A percentile compares a stretch with the other conserved stretches of the same genome.
phyloP scores from a whole-genome alignment of 257 asterid species.

The Jaltomata sinuosa region DNA sequence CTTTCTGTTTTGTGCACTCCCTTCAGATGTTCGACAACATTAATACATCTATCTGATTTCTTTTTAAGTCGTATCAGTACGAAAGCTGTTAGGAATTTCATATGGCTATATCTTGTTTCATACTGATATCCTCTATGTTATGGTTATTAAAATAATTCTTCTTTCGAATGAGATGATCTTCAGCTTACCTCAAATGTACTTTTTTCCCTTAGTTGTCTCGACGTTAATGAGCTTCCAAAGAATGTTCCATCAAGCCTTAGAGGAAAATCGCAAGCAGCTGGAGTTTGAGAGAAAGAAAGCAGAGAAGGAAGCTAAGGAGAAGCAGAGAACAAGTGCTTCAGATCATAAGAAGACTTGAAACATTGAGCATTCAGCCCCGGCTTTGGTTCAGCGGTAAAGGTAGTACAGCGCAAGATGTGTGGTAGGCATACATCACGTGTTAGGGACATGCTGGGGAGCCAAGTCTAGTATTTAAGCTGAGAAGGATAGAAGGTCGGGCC shows the following conservation, averaged over 20 bases:
- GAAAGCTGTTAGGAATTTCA: background rate
- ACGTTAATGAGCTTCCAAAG: slow-evolving; percentile 65
- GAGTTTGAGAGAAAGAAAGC: slow-evolving; percentile 69
- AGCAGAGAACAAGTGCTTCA: slow-evolving; percentile 7
- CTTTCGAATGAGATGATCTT: background rate
- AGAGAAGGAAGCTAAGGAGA: slow-evolving; percentile 41
- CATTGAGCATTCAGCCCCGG: background rate
- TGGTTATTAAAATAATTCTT: background rate
- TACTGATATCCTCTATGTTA: background rate
- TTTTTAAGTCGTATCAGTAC: background rate
- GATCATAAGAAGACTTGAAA: background rate
- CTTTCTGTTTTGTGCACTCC: background rate
- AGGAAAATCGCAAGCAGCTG: slow-evolving; percentile 64
- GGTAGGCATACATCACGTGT: background rate
- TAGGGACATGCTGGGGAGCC: background rate
- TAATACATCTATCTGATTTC: background rate
- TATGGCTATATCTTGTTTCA: background rate
- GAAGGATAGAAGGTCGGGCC: background rate
- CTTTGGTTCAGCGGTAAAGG: background rate
- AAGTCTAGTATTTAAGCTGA: background rate
- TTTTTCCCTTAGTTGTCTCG: slow-evolving; percentile 47
- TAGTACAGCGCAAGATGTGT: background rate
- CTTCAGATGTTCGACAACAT: background rate
- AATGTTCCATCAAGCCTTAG: slow-evolving; percentile 54
- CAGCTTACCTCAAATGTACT: background rate